Base-by-base conservation (phyloP, 2,329 filamentous ascomycete species). In the Metarhizium album region DNA sequence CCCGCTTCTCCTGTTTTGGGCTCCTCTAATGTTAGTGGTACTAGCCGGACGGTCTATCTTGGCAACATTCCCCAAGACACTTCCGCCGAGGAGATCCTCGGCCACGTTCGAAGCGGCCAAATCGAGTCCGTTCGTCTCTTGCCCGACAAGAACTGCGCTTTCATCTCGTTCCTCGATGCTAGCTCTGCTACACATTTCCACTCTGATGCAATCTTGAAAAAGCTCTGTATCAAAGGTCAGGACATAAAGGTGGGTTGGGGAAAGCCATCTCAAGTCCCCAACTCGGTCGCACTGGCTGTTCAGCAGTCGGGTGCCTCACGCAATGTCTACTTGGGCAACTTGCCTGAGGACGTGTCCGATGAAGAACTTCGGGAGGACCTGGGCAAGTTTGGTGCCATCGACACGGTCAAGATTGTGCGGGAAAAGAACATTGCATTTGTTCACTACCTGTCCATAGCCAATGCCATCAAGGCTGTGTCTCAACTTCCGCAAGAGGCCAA, bases 211-310 rank as follows among this genome's bases (percentile, higher is more conserved):
- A 98, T 98, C 71, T 80, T 98, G 79, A 98, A 98, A 78, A 98
- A 97, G 78, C 82, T 98, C 66, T 90, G 90, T 62, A 95, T 98
- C 74, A 90, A 95, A 71, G 91, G 91, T 24, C 93, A 97, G 74
- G 93, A 98, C 67, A 96, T 98, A 75, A 98, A 98, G 77, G 90
- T 98, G 62, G 93, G 93, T 55, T 98, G 93, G 93, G 93, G 93
- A 56, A 98, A 98, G 73, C 91, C 93, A 31, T 97, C 93, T 3
- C 91, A 95, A 70, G 93, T 98, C 1, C 93, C 93, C 3, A 97
- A 91, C 2, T 97, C 93, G 2, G 93, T 98, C 45, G 90, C 90
- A n/a, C 76, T 97, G 52, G 91, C 93, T 45, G 93, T 97, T 31
- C 93, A 98, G 72, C 93, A 98, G 70, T 96, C 90, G 13, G 90